These are phyloP conservation scores for Tilletia walkeri DNA, from an alignment of 1,284 basidiomycete genomes.

Conservation along the genomic window DNA sequence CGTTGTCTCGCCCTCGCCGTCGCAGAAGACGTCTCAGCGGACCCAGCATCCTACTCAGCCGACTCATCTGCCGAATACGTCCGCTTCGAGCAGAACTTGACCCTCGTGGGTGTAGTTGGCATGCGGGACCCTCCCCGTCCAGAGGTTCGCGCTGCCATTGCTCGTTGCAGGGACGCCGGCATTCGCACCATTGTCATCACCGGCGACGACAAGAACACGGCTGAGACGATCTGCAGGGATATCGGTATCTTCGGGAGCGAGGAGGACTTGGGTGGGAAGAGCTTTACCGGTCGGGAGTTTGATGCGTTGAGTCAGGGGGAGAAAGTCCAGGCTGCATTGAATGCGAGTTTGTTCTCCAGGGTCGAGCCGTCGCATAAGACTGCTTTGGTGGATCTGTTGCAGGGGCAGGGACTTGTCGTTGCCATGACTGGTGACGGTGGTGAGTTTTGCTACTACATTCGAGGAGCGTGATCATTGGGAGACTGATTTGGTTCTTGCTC, in stretches of 20 bases:
- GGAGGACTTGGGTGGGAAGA: constrained; percentile 69
- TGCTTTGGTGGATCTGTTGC: constrained; percentile 91
- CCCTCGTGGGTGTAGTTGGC: constrained; percentile 90
- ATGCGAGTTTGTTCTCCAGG: constrained; percentile 83
- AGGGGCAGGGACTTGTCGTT: constrained; percentile 86
- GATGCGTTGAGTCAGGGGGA: constrained; percentile 71
- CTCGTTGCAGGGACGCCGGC: constrained; percentile 85
- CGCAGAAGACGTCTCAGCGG: constrained; percentile 66
- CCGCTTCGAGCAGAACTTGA: constrained; percentile 74
- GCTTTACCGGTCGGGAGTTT: constrained; percentile 88
- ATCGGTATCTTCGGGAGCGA: constrained; percentile 88
- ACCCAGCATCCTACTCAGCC: constrained; percentile 63
- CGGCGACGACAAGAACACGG: constrained; percentile 96
- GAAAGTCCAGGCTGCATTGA: constrained; percentile 78
- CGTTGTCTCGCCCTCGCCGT: constrained; percentile 89
- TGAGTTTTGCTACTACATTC: neutral
- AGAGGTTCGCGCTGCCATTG: constrained; percentile 82
- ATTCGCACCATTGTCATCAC: constrained; percentile 97
- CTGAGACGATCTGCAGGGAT: constrained; percentile 91
- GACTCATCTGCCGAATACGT: constrained; percentile 70
- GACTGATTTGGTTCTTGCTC: neutral
- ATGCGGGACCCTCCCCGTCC: constrained; percentile 98
- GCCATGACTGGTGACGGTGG: constrained; percentile 69
- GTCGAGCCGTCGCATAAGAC: constrained; percentile 95
- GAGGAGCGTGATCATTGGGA: too few species aligned